A percentile compares a stretch with the other conserved stretches of the same genome.
phyloP scores from a whole-genome alignment of 345 rosid genomes.

The Brassica nigra region DNA sequence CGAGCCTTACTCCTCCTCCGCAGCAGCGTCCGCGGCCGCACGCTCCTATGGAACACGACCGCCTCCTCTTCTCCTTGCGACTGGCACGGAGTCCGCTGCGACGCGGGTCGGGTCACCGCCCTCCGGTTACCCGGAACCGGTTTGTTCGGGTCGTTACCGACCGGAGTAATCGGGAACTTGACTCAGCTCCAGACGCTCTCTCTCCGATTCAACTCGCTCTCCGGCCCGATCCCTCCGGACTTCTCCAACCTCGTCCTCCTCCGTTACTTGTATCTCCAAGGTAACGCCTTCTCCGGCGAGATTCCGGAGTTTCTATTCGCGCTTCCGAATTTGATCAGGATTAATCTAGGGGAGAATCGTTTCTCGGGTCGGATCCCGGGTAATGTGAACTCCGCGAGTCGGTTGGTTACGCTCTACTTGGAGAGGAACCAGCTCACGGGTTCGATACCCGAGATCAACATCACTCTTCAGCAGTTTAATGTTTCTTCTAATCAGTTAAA shows the following conservation, averaged over 20 bases:
- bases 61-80: constrained; percentile 56
- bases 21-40: constrained; percentile 62
- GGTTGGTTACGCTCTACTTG: constrained; percentile 56
- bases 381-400: constrained; percentile 51
- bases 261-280: constrained; percentile 69
- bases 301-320: constrained; percentile 68
- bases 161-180: constrained; percentile 60
- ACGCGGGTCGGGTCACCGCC: constrained; percentile 46
- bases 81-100: constrained; percentile 76
- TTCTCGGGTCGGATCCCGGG: constrained; percentile 65
- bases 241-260: constrained; percentile 56
- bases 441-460: constrained; percentile 58
- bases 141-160: constrained; percentile 61
- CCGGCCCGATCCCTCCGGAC: constrained; percentile 70
- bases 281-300: constrained; percentile 70
- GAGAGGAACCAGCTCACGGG: constrained; percentile 71
- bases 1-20: constrained; percentile 65
- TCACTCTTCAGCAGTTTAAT: constrained; percentile 62
- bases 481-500: constrained; percentile 63
- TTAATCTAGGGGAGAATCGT: constrained; percentile 59
- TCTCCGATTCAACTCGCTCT: constrained; percentile 77
- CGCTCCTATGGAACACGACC: constrained; percentile 62
- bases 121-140: constrained; percentile 82
- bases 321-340: constrained; percentile 54
- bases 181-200: constrained; percentile 71